These are phyloP conservation scores for Metschnikowia cubensis DNA, from an alignment of 805 yeast species.

Conservation along the genomic window DNA sequence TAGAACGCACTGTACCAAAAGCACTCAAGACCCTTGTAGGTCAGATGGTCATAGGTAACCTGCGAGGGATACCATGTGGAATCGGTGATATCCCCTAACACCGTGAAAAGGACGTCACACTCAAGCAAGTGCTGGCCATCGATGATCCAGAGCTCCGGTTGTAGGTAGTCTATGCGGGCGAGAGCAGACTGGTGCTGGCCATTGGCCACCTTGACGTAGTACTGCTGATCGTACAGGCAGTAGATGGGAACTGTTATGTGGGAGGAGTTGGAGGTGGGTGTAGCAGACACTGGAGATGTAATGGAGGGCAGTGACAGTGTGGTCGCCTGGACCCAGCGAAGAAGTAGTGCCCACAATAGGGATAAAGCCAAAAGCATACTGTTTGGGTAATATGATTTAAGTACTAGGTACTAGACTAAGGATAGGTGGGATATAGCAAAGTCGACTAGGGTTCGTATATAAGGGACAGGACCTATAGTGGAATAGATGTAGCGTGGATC, in stretches of 20 bases:
- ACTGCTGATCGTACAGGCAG: constrained; percentile 17
- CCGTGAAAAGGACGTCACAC: constrained; percentile 21
- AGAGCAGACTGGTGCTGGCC: constrained; percentile 14
- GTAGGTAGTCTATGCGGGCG: constrained; percentile 31
- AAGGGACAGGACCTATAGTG: no score
- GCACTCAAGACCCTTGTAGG: constrained; percentile 26
- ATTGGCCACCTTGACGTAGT: constrained; percentile 15
- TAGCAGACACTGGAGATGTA: not conserved
- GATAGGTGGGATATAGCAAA: no score
- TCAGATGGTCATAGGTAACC: constrained; percentile 18
- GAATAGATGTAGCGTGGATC: no score
- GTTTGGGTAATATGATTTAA: no score
- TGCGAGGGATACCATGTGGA: constrained; percentile 8
- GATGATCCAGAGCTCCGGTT: constrained; percentile 39
- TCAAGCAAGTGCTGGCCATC: constrained; percentile 22
- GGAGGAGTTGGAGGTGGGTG: not conserved
- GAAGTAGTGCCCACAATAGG: not conserved
- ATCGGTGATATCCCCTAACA: not conserved
- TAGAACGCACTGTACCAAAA: constrained; percentile 26
- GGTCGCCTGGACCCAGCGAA: not conserved
- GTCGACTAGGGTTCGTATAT: no score
- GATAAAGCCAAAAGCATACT: not conserved
- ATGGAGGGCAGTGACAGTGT: not conserved
- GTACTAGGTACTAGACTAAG: no score
- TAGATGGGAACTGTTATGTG: constrained; percentile 11